Evolutionary conservation across 2,329 filamentous ascomycete genomes (phyloP), one percentile per base, ranked within the genome.

Genomic region (Fusarium verrucosum): DNA sequence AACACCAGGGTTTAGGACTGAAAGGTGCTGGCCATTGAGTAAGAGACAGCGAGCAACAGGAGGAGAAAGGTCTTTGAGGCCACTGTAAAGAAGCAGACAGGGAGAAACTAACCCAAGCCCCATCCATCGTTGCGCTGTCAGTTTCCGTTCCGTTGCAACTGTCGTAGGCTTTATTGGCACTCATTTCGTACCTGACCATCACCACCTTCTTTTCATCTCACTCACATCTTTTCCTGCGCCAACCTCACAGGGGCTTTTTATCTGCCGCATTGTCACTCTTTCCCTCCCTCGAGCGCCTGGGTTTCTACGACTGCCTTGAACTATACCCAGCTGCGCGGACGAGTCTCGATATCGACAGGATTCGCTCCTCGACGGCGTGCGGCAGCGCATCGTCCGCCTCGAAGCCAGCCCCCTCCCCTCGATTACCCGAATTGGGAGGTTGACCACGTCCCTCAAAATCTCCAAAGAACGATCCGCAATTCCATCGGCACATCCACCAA

Each of bases 391-490:
- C 58, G 33, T 67, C 59, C 40, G 40, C 46, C 53, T 62, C 49
- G 42, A 65, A 46, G 58, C 70, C 68, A 69, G 62, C 65, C 70
- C 66, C 68, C 67, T 63, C 62, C 46, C 55, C 45, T 67, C 56
- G 38, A 55, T 33, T 58, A 49, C 44, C 49, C 46, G 54, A 73
- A 79, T 74, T 72, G 73, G 73, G 78, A 78, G 77, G 77, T 66
- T 73, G 71, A 73, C 65, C 54, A 49, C 41, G 49, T 59, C 45
- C n/a, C 33, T 50, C 47, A 61, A 65, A 69, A 71, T 70, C 63
- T 64, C 70, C 58, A 63, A 66, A 58, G 50, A 66, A 74, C 66
- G 66, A 73, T 68, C 65, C 70, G 62, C 68, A 66, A 66, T 71
- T 62, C 64, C 62, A 37, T 53, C 42, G 25, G 36, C 51, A 69